Base-by-base conservation (phyloP, 2,329 filamentous ascomycete species). In the Aureobasidium leucospermi region DNA sequence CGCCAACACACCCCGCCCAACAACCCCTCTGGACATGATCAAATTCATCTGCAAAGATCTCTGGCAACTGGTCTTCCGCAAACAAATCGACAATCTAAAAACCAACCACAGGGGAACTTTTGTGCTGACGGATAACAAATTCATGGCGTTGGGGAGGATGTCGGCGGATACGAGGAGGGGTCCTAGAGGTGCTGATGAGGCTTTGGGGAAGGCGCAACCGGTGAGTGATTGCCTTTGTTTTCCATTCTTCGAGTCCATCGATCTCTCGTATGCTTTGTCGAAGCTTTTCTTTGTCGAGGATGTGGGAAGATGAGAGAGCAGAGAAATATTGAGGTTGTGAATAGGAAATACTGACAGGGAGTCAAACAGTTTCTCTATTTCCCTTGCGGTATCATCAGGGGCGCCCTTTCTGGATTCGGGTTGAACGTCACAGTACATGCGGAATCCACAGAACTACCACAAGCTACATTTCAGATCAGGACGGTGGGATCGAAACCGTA, bases 1-100 rank as follows among this genome's bases (percentile, higher is more conserved):
- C 9, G 81, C 84, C 69, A 89, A 95, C 71, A 82, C 90, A 55
- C 90, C 93, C 42, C 88, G 91, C 51, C 95, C 96, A 71, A 89
- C 87, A 63, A 91, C 96, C 67, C 92, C 92, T 4, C 84, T 99
- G 43, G 94, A 97, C 70, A 88, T 92, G 52, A 99, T 99, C 72
- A 99, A 99, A 73, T 97, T 99, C 70, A 80, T 99, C 52, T 99
- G 94, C 83, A 99, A 99, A 78, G 94, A 99, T 73, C 81, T 99
- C 46, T 99, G 94, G 94, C 91, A 85, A 36, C 80, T 97, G 19
- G 84, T 96, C 15, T 99, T 96, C 74, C 83, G 89, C 71, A 99
- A 99, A 76, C 95, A 97, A 73, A 90, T 99, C 69, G 94, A 99
- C 75, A 99, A 99, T 72, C 81, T 99, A 48, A 99, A 99, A 76